Evolutionary conservation across 495 filamentous ascomycete genomes (phyloP), one percentile per base, ranked within the genome.

Genomic region (Tetracladium marchalianum): DNA sequence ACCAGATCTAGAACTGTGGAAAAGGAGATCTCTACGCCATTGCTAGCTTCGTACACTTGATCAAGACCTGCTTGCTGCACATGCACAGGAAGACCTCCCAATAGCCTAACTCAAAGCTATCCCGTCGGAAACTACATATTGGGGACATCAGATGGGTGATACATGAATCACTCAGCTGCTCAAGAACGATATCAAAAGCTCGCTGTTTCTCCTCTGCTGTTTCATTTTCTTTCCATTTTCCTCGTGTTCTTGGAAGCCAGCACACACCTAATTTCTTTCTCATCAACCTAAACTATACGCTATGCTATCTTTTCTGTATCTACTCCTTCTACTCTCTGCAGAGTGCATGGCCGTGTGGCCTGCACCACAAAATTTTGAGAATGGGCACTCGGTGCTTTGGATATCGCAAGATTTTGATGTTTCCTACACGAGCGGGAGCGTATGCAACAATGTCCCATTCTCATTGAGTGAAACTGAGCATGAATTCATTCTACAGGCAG

Each of bases 281-380:
- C 39, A 42, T 13, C 3, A 42, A 17, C 10, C 5, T 13, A 2
- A 17, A 17, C 35, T 46, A 4, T 41, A 58, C 58, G 57, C 53
- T 45, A 35, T 27, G 22, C 41, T 68, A 42, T 44, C 61, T 22
- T 58, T 68, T 42, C 46, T 67, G 48, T 58, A 62, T 41, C 46
- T 65, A 31, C 39, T 43, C 16, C 39, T 9, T 57, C 62, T 11
- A 66, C 50, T 31, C 52, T 27, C 3, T 27, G 22, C 7, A 7
- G 22, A 27, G 7, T 27, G 22, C 7, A 27, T 54, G 7, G 80
- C 79, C 1, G 60, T 84, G 41, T 84, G 80, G 80, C 80, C 80
- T 2, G 62, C 72, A 7, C 80, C 80, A 10, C 52, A 60, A 35
- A 66, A 55, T 39, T 70, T 72, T 53, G 66, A 63, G 41, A 71